These are phyloP conservation scores for Hordeum vulgare DNA, from an alignment of 176 grass and related monocot species.

Conservation along the genomic window DNA sequence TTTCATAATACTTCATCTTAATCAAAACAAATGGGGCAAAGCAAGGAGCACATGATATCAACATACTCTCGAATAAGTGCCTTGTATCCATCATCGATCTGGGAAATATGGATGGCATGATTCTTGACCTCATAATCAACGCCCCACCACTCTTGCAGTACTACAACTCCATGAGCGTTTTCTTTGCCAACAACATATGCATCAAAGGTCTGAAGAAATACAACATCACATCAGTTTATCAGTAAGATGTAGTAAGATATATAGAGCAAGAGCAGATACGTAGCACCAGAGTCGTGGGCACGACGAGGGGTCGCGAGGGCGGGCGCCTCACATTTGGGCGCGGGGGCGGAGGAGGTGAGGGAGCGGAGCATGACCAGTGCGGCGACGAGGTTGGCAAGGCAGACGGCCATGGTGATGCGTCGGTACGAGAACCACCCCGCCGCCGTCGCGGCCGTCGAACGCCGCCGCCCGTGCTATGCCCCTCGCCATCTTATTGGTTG, in stretches of 20 bases:
- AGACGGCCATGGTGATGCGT: slow-evolving; percentile 67
- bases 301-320: background rate
- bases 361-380: slow-evolving; percentile 72
- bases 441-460: slow-evolving; percentile 34
- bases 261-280: background rate
- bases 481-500: slow-evolving; percentile 46
- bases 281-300: background rate
- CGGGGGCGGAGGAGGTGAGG: slow-evolving; percentile 27
- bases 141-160: slow-evolving; percentile 99
- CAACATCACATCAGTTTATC: background rate
- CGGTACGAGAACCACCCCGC: slow-evolving; percentile 65
- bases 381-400: slow-evolving; percentile 67
- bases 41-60: background rate
- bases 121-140: slow-evolving; percentile 98
- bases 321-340: slow-evolving; percentile 29
- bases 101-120: slow-evolving; percentile 74
- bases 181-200: slow-evolving; percentile 89
- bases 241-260: background rate
- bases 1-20: background rate
- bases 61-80: slow-evolving; percentile 90
- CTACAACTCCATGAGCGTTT: slow-evolving; percentile 86
- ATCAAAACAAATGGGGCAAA: slow-evolving; percentile 11
- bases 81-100: slow-evolving; percentile 85
- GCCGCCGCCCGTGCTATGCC: slow-evolving; percentile 31
- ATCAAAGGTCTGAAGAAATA: slow-evolving; percentile 67